Conservation (phyloP, 2,329 filamentous ascomycete genomes). For the Colletotrichum sp. region DNA sequence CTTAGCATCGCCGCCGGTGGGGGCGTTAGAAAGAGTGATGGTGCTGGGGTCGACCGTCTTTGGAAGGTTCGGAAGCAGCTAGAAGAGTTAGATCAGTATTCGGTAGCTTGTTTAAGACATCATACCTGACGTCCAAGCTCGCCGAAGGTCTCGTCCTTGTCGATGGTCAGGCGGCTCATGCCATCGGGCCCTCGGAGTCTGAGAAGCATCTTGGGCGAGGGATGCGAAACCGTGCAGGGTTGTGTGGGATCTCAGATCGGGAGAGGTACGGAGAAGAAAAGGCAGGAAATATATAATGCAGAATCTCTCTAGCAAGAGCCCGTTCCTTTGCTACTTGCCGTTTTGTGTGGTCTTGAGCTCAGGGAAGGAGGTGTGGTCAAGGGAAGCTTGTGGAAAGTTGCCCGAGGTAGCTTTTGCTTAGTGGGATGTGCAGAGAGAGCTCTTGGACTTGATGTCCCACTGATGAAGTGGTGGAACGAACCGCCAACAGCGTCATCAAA, state of each 20-base stretch:
- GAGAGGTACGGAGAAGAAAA: neutral
- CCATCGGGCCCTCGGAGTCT: constrained; percentile 91
- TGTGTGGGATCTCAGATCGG: neutral
- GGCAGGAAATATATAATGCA: neutral
- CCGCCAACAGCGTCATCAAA: constrained; percentile 19
- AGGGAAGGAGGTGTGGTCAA: neutral
- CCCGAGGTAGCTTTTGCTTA: constrained; percentile 3
- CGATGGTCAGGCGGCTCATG: constrained; percentile 84
- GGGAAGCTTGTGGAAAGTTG: neutral
- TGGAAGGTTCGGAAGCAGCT: constrained; percentile 66
- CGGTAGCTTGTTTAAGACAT: neutral
- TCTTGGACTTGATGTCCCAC: neutral
- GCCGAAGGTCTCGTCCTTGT: constrained; percentile 75
- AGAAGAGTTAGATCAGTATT: constrained; percentile 21
- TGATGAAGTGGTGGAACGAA: neutral
- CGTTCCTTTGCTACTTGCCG: neutral
- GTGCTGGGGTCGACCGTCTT: constrained; percentile 65
- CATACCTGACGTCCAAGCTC: constrained; percentile 61
- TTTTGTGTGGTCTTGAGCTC: neutral
- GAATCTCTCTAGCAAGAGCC: neutral
- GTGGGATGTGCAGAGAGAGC: constrained; percentile 12
- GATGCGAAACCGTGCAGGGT: neutral
- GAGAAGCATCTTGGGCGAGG: constrained; percentile 69
- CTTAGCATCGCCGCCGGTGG: constrained; percentile 63
- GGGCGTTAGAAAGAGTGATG: constrained; percentile 67